These are phyloP conservation scores for Eimeria falciformis DNA, from an alignment of 169 alveolate genomes.

Conservation along the genomic window DNA sequence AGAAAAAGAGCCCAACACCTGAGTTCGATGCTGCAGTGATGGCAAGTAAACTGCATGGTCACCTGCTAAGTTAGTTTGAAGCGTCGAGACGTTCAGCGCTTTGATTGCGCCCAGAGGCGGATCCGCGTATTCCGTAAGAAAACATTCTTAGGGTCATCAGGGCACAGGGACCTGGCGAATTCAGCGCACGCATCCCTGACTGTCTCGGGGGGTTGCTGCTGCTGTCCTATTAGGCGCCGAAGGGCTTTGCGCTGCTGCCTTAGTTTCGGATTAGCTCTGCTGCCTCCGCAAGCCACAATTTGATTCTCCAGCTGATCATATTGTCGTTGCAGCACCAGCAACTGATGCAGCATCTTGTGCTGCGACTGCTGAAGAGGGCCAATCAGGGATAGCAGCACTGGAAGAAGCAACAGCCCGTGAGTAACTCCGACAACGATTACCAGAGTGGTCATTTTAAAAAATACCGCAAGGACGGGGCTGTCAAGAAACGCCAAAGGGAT, in stretches of 20 bases:
- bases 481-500: constrained; percentile 84
- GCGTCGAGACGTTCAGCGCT: background rate
- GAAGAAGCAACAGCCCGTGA: constrained; percentile 78
- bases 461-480: constrained; percentile 84
- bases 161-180: constrained; percentile 42
- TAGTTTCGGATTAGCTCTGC: constrained; percentile 50
- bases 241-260: constrained; percentile 48
- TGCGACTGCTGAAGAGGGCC: constrained; percentile 77
- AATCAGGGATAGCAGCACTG: constrained; percentile 78
- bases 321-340: constrained; percentile 49
- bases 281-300: constrained; percentile 65
- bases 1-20: no score
- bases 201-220: constrained; percentile 65
- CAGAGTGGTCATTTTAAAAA: constrained; percentile 87
- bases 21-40: no score
- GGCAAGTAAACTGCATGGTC: no score
- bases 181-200: constrained; percentile 61
- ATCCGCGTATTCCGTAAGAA: background rate
- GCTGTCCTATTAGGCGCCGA: constrained; percentile 71
- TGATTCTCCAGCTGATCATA: constrained; percentile 45
- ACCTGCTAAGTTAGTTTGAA: no score
- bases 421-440: constrained; percentile 80
- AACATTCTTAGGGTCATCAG: constrained; percentile 54
- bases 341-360: constrained; percentile 38
- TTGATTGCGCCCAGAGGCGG: constrained; percentile 37